Evolutionary conservation across 2,329 filamentous ascomycete genomes (phyloP), one percentile per base, ranked within the genome.

Genomic region (Ophiostoma tasmaniense): DNA sequence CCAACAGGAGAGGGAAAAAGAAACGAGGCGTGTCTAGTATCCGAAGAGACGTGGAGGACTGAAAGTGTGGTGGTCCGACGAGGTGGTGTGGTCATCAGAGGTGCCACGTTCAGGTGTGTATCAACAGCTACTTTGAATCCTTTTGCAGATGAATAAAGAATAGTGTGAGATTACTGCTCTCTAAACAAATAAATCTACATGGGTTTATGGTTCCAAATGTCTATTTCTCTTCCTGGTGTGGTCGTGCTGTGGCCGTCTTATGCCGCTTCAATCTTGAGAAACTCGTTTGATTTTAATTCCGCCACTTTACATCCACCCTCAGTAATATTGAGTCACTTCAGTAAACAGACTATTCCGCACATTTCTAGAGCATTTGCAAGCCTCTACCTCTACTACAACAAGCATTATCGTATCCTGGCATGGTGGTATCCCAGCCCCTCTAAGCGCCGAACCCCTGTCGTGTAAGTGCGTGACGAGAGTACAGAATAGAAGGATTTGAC

Each of bases 381-480:
- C 33, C 13, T 33, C 3, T 33, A 8, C 7, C 6, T n/a, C 17
- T 22, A n/a, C 7, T 37, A n/a, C 61, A 22, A 14, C 37, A 33
- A 13, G 11, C 20, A 33, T 13, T 13, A n/a, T 8, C 20, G 7
- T 11, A 10, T 55, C 50, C 50, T 37, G 7, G n/a, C 10, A 33
- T 64, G 30, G 61, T 37, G 33, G 61, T 22, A 37, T 37, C 8
- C 61, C 13, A 37, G 13, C 59, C 20, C 28, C 59, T 33, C 30
- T 64, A 72, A 68, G 69, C 71, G 69, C 71, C 71, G 50, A 69
- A 70, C 69, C 71, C 70, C 62, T 71, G 69, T 59, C 37, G 35
- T 65, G 33, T 8, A 39, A 65, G 35, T 45, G 64, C 62, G 33
- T 42, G 35, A 28, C 37, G 33, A 45, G 33, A 64, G 30, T 14